Evolutionary conservation across 164 flowering plant species (phyloP), one percentile per base, ranked within the genome.

Genomic region (Berberis vulgaris): DNA sequence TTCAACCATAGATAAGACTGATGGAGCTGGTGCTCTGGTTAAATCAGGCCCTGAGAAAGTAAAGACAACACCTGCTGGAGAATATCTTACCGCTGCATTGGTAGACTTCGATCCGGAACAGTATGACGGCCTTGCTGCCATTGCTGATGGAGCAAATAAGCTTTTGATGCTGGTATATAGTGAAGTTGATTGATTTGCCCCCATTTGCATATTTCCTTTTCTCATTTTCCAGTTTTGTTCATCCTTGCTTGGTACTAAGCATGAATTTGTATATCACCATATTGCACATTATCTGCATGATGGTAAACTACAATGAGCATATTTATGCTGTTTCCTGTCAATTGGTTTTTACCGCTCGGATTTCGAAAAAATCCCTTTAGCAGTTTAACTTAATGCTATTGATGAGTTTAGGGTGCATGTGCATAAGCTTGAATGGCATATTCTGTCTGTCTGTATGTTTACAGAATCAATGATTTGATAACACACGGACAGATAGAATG

Each of bases 71-170:
- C 96, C 99, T 11, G 99, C 99, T 1, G 99, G 99, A 63, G 99
- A 95, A 73, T 95, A 95, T 72, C 87, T 95, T 43, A 91, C 99
- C 57, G 75, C 99, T 63, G 96, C 99, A 4, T 68, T 91, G 57
- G 88, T 83, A 78, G 99, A 87, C 54, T 95, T 95, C 74, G 96
- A 91, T 80, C 96, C 96, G 50, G 99, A 91, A 3, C 97, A 87
- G 56, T 84, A 82, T 76, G 97, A 91, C 61, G 77, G 97, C 67
- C 86, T 84, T 73, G 99, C 99, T 61, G 86, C 97, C 42, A 80
- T 95, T 71, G 86, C 99, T 44, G 99, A 95, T 82, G 99, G 99
- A 57, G 97, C 97, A 70, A 95, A 95, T 80, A 95, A 95, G 78
- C 96, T 95, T 61, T 79, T 95, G 76, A 95, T 95, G 99, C 82